Percentiles rank a stretch among this genome's conserved stretches.
These are phyloP conservation scores for Phoma herbarum DNA, from an alignment of 2,329 filamentous ascomycete species.

Conservation along the genomic window DNA sequence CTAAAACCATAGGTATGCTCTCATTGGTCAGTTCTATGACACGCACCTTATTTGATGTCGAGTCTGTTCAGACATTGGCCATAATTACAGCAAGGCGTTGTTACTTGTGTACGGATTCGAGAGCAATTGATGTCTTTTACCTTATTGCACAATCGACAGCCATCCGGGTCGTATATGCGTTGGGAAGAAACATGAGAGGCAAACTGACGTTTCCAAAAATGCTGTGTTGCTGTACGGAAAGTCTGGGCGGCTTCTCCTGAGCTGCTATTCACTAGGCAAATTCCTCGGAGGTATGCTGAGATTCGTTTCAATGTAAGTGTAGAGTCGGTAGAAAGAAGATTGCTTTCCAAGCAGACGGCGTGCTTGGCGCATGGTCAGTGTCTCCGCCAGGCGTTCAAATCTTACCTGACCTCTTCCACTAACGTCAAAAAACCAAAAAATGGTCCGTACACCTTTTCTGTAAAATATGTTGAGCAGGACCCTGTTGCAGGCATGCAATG, in stretches of 20 bases:
- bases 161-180: too few relatives aligned
- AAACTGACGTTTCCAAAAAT: too few relatives aligned
- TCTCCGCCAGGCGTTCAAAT: not conserved
- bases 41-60: not conserved
- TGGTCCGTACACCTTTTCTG: not conserved
- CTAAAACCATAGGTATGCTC: too few relatives aligned
- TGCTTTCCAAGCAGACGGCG: not conserved
- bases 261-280: not conserved
- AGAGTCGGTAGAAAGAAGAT: not conserved
- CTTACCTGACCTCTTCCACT: not conserved
- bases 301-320: not conserved
- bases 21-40: conserved; percentile 10
- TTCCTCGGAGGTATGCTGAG: not conserved
- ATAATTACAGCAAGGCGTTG: not conserved
- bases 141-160: too few relatives aligned
- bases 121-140: too few relatives aligned
- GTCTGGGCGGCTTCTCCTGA: not conserved
- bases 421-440: not conserved
- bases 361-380: not conserved
- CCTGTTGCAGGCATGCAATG: not conserved
- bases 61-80: not conserved
- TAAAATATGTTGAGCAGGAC: not conserved
- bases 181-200: too few relatives aligned
- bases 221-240: not conserved
- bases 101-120: too few relatives aligned